Evolutionary conservation across 176 grass and related monocot species (phyloP).

Genomic region (Chrysopogon serrulatus): DNA sequence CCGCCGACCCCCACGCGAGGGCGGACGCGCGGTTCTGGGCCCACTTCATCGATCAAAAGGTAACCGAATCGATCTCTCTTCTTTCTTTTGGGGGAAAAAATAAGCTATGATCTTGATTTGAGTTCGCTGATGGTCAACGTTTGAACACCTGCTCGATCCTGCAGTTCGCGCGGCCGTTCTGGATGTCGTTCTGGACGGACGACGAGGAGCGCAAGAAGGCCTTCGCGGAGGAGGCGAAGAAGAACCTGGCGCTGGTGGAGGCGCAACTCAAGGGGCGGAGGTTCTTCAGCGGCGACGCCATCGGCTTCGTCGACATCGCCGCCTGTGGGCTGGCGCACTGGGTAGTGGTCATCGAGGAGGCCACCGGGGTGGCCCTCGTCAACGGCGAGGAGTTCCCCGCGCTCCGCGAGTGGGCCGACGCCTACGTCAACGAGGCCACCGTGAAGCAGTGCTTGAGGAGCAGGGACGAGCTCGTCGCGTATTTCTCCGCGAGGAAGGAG

Average conservation of each 20-base stretch:
- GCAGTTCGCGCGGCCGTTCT: slow-evolving; percentile 10
- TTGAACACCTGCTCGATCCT: too few species aligned
- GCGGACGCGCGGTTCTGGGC: too few species aligned
- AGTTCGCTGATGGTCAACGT: too few species aligned
- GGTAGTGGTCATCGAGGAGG: slow-evolving; percentile 21
- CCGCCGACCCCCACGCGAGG: too few species aligned
- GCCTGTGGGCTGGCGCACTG: slow-evolving; percentile 27
- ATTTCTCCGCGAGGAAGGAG: not conserved
- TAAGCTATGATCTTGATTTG: too few species aligned
- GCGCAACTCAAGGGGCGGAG: slow-evolving; percentile 32
- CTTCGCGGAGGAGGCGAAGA: slow-evolving; percentile 25
- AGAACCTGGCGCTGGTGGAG: slow-evolving; percentile 32
- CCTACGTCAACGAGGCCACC: slow-evolving; percentile 7
- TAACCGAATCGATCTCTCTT: too few species aligned
- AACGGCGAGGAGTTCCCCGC: slow-evolving; percentile 9
- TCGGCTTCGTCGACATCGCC: slow-evolving; percentile 42
- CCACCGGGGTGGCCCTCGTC: slow-evolving; percentile 17
- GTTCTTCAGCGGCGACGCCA: slow-evolving; percentile 49
- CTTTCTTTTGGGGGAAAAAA: too few species aligned
- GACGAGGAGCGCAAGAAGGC: slow-evolving; percentile 16
- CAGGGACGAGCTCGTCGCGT: slow-evolving; percentile 15
- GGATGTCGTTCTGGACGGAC: slow-evolving; percentile 30
- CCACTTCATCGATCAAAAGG: too few species aligned
- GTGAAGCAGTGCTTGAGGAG: slow-evolving; percentile 35
- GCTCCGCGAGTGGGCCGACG: slow-evolving; percentile 16